Base-by-base conservation (phyloP, 768 basidiomycete species). In the Tremella fuciformis region DNA sequence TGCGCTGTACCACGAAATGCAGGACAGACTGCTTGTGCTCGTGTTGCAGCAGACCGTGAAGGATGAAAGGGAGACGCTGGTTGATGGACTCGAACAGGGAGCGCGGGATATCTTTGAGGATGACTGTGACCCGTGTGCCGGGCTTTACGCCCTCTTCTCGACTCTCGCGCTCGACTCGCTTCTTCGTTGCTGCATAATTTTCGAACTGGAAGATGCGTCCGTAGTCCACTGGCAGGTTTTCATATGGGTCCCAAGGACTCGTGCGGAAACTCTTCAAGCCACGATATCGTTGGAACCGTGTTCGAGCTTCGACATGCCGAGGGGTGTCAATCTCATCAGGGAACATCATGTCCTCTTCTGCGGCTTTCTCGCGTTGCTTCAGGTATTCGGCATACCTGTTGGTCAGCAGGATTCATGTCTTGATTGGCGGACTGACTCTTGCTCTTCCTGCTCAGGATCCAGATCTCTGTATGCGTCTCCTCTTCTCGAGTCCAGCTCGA, bases 291-390 rank as follows among this genome's bases (percentile, higher is more conserved):
- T 91, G 89, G 79, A 98, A 98, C 11, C 96, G 84, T 9, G 82
- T 82, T 16, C 83, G 80, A 2, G 93, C 93, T 1, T 88, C 79
- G 9, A 86, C 79, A 57, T 97, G 88, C 63, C 85, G 84, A 0
- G 94, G 94, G 0, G 96, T 98, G 68, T 98, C 93, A 11, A 94
- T 82, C 76, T 99, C 94, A 70, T 99, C 94, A 0, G 94, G 94
- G 78, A 97, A 99, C n/a, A 83, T 81, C 22, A 84, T 77, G 64
- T 96, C 89, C 51, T 89, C 86, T 38, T 85, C 83, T 84, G 81
- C 54, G 86, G 85, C 53, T 56, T 64, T 58, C 62, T 74, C 64
- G 9, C 75, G 63, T 42, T 72, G 60, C 49, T 71, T 64, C 50
- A 77, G 66, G 67, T 78, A 78, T 26, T 70, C 62, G 44, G 63